Evolutionary conservation across 2,329 filamentous ascomycete genomes (phyloP).

Genomic region (Sclerotinia minor): DNA sequence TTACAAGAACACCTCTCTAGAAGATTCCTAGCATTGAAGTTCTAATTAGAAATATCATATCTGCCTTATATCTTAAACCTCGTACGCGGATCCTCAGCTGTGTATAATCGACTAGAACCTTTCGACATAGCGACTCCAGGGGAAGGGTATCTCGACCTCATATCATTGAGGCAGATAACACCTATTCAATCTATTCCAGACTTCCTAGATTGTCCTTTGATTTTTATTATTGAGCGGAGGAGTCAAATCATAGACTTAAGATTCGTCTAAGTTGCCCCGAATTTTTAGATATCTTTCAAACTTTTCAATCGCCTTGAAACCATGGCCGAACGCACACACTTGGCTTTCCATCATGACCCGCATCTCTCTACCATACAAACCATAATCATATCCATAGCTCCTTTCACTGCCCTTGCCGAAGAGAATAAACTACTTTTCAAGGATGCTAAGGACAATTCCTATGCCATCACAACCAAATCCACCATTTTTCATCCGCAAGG

Average conservation of each 20-base stretch:
- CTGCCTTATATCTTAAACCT: background rate
- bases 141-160: background rate
- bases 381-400: constrained; percentile 28
- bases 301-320: background rate
- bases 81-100: background rate
- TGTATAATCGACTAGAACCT: background rate
- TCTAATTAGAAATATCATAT: background rate
- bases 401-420: constrained; percentile 30
- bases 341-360: constrained; percentile 30
- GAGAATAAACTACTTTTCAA: constrained; percentile 55
- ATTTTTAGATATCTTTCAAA: background rate
- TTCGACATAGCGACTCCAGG: background rate
- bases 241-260: background rate
- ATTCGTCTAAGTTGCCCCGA: background rate
- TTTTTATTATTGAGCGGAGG: background rate
- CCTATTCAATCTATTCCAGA: background rate
- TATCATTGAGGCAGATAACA: background rate
- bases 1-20: background rate
- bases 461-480: constrained; percentile 59
- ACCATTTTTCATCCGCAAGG: constrained; percentile 79
- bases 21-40: background rate
- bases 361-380: constrained; percentile 26
- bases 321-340: constrained; percentile 22
- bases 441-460: constrained; percentile 50
- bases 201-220: too few relatives aligned